Evolutionary conservation across 2,329 filamentous ascomycete species (phyloP).

Genomic region (Thermothelomyces thermophilus): DNA sequence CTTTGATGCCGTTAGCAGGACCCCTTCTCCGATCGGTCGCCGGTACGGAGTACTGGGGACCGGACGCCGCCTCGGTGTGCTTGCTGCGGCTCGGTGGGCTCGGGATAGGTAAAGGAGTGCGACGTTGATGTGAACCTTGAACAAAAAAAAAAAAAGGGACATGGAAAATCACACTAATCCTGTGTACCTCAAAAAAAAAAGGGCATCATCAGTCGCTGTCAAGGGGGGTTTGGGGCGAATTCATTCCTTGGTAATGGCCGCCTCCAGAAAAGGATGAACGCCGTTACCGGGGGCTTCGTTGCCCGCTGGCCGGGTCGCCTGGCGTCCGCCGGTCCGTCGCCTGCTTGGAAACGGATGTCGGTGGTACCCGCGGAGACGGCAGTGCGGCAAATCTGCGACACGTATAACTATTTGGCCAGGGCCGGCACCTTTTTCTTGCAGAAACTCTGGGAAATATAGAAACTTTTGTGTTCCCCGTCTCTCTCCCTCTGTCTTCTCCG

Average conservation of each 20-base stretch:
- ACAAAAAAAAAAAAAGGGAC: too few relatives aligned
- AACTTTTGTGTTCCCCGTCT: not conserved
- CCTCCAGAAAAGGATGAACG: constrained; percentile 9
- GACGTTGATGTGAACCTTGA: too few relatives aligned
- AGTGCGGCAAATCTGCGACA: constrained; percentile 14
- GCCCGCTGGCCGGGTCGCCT: constrained; percentile 1
- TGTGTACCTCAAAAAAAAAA: too few relatives aligned
- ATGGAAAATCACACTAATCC: too few relatives aligned
- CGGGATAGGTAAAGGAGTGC: too few relatives aligned
- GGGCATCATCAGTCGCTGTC: not conserved
- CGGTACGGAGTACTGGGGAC: not conserved
- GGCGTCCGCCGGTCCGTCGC: constrained; percentile 3
- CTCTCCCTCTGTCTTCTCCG: not conserved
- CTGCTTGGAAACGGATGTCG: constrained; percentile 8
- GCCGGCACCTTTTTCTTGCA: not conserved
- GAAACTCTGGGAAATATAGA: too few relatives aligned
- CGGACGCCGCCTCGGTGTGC: not conserved
- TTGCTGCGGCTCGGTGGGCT: not conserved
- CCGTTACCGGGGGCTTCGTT: constrained; percentile 15
- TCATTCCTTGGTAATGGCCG: not conserved
- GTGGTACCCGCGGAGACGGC: constrained; percentile 15
- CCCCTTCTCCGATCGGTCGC: not conserved
- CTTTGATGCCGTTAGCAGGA: not conserved
- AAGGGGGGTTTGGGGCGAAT: not conserved
- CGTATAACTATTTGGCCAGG: constrained; percentile 12